phyloP scores from a whole-genome alignment of 163 green algal species.

The Prototheca wickerhamii region DNA sequence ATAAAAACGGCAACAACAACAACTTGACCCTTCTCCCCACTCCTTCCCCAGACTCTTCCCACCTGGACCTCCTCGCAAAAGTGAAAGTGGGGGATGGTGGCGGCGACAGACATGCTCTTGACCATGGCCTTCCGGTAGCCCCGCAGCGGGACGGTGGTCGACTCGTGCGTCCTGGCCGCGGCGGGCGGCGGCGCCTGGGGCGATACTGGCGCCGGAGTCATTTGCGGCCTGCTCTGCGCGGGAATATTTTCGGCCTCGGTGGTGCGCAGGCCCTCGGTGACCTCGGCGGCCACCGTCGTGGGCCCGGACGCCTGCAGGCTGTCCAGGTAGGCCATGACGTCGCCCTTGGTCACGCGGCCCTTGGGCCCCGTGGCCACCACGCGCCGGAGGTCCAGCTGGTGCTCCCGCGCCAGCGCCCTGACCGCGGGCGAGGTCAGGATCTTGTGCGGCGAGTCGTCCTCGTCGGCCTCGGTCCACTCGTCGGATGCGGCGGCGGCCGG shows the following conservation, averaged over 20 bases:
- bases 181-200: background rate
- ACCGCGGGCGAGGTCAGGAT: slow-evolving; percentile 36
- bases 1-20: no score
- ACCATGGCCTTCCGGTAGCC: slow-evolving; percentile 75
- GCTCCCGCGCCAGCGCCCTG: slow-evolving; percentile 27
- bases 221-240: no score
- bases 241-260: background rate
- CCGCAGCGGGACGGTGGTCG: slow-evolving; percentile 26
- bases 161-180: background rate
- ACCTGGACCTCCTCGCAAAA: slow-evolving; percentile 74
- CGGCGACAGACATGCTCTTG: slow-evolving; percentile 54
- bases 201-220: background rate
- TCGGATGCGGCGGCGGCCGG: background rate
- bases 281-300: slow-evolving; percentile 1
- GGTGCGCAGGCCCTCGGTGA: slow-evolving; percentile 3
- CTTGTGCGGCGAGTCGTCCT: slow-evolving; percentile 5
- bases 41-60: no score
- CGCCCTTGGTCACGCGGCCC: slow-evolving; percentile 35
- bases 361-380: slow-evolving; percentile 23
- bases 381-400: slow-evolving; percentile 24
- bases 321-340: slow-evolving; percentile 21
- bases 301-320: background rate
- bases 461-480: no score
- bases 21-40: no score
- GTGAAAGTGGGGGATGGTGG: slow-evolving; percentile 72